phyloP scores from a whole-genome alignment of 1,284 basidiomycete genomes.

The Moesziomyces parantarcticus region DNA sequence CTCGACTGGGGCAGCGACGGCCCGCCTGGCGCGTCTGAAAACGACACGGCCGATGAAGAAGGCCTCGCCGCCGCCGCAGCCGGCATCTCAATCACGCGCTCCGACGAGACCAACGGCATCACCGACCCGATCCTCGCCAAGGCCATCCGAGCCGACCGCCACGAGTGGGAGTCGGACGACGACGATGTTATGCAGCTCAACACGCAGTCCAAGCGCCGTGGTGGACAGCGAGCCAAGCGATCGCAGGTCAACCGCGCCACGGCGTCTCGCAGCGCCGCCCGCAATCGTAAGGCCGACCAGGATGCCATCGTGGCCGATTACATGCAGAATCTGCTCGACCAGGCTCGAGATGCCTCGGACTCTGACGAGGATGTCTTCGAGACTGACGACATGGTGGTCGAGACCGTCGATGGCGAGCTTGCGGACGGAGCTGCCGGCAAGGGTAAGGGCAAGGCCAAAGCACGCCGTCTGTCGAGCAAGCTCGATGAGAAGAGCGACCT shows the following conservation, averaged over 20 bases:
- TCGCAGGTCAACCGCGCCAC: constrained; percentile 22
- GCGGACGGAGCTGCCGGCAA: constrained; percentile 9
- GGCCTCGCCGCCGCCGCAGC: constrained; percentile 36
- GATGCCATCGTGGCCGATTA: constrained; percentile 63
- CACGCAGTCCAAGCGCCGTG: constrained; percentile 24
- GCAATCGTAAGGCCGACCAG: constrained; percentile 43
- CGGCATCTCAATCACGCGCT: constrained; percentile 38
- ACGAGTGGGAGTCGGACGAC: constrained; percentile 39
- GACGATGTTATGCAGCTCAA: constrained; percentile 14
- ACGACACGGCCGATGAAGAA: constrained; percentile 16
- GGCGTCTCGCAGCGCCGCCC: constrained; percentile 17
- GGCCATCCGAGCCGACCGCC: constrained; percentile 42
- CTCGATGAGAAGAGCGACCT: constrained; percentile 40
- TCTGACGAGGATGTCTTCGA: constrained; percentile 20
- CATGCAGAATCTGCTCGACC: constrained; percentile 59
- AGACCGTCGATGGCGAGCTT: constrained; percentile 23
- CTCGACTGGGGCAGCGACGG: constrained; percentile 65
- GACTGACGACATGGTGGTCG: constrained; percentile 22
- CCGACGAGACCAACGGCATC: constrained; percentile 14
- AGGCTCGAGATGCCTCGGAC: constrained; percentile 16
- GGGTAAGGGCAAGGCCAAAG: constrained; percentile 36
- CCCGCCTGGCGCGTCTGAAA: constrained; percentile 30
- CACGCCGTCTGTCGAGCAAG: constrained; percentile 27
- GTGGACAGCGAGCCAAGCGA: constrained; percentile 42
- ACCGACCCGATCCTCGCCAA: constrained; percentile 39